Evolutionary conservation across 805 yeast species (phyloP), one percentile per base, ranked within the genome.

Genomic region (Nakazawaea populi): DNA sequence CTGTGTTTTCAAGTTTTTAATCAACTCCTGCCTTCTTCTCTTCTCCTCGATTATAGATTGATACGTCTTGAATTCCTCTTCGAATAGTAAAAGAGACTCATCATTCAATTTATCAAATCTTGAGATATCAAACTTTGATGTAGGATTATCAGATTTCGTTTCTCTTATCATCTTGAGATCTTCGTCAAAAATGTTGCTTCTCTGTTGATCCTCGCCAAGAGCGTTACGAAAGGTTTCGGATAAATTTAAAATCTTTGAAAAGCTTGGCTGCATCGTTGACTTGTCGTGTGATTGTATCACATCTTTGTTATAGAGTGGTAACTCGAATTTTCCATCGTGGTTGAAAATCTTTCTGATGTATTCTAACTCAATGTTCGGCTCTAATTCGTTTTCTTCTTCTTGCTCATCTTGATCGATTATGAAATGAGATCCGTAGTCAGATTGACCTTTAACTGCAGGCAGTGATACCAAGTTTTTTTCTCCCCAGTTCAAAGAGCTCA

Each of bases 31-130:
- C 62, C 67, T 61, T 51, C 64, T 64, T 48, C 66, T 63, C 36
- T 77, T 67, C 55, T 76, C 77, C 44, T 67, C 69, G 53, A 76
- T 59, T 24, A 75, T 64, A 51, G 69, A 69, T 54, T 71, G 76
- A 54, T 75, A 77, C 46, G 67, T 72, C 50, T 68, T 70, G 57
- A 68, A 74, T 40, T 69, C 72, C 31, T 64, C 61, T 37, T 65
- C 67, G 47, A 68, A 66, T 4, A 46, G 31, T 12, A 51, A 24
- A 4, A 51, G 36, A 14, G 47, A 37, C 24, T 45, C 42, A 1
- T 41, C 34, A 28, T 40, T 49, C 32, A 49, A 39, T 7, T 12
- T 30, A 32, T 48, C 47, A 11, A 36, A 27, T 14, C 24, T 34
- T 10, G 42, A 24, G 8, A 40, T 48, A 4, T 44, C 35, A 18